Evolutionary conservation across 2,329 filamentous ascomycete species (phyloP).

Genomic region (Aspergillus clavatus): DNA sequence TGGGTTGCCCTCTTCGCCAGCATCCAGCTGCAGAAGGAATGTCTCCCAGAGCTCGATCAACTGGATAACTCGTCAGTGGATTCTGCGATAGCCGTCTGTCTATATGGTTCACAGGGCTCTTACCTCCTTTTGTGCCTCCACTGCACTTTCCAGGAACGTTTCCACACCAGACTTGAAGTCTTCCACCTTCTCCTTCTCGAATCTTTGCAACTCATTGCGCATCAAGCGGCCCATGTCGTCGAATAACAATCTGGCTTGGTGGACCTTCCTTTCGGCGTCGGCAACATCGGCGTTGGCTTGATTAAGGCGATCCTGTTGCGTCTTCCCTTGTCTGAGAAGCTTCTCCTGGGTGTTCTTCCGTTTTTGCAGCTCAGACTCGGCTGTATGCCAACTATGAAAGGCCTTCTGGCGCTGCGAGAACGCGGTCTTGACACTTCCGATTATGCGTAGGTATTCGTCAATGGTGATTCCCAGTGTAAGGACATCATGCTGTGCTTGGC

Average conservation of each 20-base stretch:
- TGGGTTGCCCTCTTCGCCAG: constrained; percentile 71
- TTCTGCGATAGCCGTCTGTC: no score
- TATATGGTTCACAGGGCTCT: no score
- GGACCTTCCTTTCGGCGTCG: constrained; percentile 90
- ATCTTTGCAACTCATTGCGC: constrained; percentile 84
- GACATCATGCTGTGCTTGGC: constrained; percentile 94
- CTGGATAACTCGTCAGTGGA: constrained; percentile 46
- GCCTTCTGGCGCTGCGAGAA: constrained; percentile 92
- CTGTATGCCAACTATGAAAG: constrained; percentile 88
- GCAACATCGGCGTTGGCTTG: constrained; percentile 88
- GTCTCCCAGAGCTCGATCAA: constrained; percentile 94
- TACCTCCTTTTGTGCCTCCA: constrained; percentile 98
- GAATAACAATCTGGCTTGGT: constrained; percentile 83
- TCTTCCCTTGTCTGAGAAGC: constrained; percentile 87
- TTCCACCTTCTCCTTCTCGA: constrained; percentile 96
- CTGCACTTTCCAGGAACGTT: constrained; percentile 92
- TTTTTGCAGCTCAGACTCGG: constrained; percentile 87
- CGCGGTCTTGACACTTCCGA: constrained; percentile 89
- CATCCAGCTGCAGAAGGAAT: constrained; percentile 91
- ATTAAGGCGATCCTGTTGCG: constrained; percentile 89
- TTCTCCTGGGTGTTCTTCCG: constrained; percentile 87
- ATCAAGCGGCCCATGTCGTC: constrained; percentile 97
- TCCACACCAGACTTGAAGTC: constrained; percentile 98
- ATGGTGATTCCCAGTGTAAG: constrained; percentile 95
- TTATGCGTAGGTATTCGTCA: constrained; percentile 95